phyloP scores from a whole-genome alignment of 345 rosid genomes.

The Nephelium lappaceum region DNA sequence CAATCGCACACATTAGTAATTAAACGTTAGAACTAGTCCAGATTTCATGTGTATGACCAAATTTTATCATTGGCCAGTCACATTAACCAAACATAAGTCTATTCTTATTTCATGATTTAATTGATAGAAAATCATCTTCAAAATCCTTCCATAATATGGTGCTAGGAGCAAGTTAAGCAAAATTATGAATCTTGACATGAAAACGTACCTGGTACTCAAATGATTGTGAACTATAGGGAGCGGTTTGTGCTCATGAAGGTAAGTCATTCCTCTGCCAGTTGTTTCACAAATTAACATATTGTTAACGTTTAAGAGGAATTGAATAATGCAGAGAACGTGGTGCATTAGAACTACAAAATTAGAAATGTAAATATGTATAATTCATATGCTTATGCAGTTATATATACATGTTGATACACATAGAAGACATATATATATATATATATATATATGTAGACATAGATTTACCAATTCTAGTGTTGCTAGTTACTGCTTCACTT shows the following conservation, averaged over 20 bases:
- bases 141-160: background rate
- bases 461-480: background rate
- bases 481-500: too few species aligned
- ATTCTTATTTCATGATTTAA: too few species aligned
- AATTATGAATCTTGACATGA: background rate
- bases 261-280: conserved; percentile 61
- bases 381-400: background rate
- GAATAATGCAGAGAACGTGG: background rate
- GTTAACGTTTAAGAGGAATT: background rate
- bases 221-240: conserved; percentile 62
- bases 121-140: background rate
- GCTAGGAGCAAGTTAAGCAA: background rate
- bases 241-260: conserved; percentile 67
- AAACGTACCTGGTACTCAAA: conserved; percentile 45
- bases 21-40: background rate
- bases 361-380: background rate
- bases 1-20: background rate
- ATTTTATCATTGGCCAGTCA: too few species aligned
- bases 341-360: too few species aligned
- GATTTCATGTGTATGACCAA: background rate
- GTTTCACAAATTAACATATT: background rate
- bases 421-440: too few species aligned
- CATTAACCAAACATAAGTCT: too few species aligned
- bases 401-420: background rate
- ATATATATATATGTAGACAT: background rate